Evolutionary conservation across 169 alveolate genomes (phyloP), one percentile per base, ranked within the genome.

Genomic region (Neospora caninum): DNA sequence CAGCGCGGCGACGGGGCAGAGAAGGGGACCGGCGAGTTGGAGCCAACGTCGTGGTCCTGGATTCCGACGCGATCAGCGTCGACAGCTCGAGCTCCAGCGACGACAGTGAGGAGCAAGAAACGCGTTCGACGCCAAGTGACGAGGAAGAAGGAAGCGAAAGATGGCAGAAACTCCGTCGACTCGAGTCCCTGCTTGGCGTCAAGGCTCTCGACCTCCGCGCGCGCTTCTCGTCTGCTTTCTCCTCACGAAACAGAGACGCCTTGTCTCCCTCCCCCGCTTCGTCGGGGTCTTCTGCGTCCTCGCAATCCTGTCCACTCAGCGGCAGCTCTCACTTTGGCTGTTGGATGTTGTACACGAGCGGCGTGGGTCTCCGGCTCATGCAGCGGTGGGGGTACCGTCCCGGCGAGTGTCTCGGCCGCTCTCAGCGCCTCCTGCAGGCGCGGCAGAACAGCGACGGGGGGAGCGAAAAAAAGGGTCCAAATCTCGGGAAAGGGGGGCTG

Each of bases 341-440:
- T 25, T 88, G 93, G 93, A 88, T 88, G 93, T 54, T 88, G 36
- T 41, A 88, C 42, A 64, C 93, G 29, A 88, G 93, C 42, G 93
- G 93, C 29, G 86, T 88, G n/a, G 93, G 93, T 10, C 93, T 88
- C 16, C 54, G 86, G 29, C 29, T 88, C 10, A 88, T 88, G 93
- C 86, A 39, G 42, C 84, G 93, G 64, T 25, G 83, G 54, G 93
- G 93, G 6, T 88, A 88, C 69, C 64, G 45, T 10, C 70, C 86
- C 34, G 93, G 93, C 42, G 93, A 88, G 42, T 88, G 93, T 39
- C 53, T 88, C 34, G 93, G 93, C 7, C 53, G 38, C 53, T 31
- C 49, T 42, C 93, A 88, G 39, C 31, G 93, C 42, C 27, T 36
- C 18, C 39, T 6, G 27, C 22, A 22, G 84, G 43, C 38, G 53